Evolutionary conservation across 257 asterid genomes (phyloP), one percentile per base, ranked within the genome.

Genomic region (Gardenia jasminoides): DNA sequence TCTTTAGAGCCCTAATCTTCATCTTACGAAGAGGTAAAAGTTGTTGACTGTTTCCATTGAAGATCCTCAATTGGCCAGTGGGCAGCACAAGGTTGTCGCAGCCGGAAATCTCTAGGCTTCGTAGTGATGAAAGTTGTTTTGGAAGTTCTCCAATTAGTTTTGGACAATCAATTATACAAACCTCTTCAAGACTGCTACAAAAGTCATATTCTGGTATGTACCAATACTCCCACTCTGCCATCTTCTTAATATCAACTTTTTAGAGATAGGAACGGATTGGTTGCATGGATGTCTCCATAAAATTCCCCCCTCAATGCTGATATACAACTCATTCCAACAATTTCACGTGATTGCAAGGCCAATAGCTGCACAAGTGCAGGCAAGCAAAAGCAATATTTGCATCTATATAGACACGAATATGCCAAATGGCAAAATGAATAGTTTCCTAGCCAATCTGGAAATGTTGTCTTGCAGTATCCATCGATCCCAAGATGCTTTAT

Each of bases 171-270:
- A 81, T 83, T 36, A 85, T 77, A 67, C 69, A 80, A 77, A 85
- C 82, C 80, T 87, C 89, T 76, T 80, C 31, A 48, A 87, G 85
- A 46, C 46, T 15, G 39, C 80, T 80, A 67, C 85, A 87, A 58
- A 75, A 69, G 30, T 76, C 81, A 17, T 19, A 22, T 11, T 81
- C 83, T 74, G 67, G 28, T 44, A 58, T 64, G 11, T 79, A 71
- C 91, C 87, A 84, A 33, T 64, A 74, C 69, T 78, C 80, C 88
- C 84, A 84, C 72, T 84, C 91, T 48, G 61, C 72, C 89, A 86
- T 86, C 28, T 82, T 78, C 54, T 22, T 71, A 52, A 88, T 52
- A 79, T 78, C 54, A 86, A 78, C 74, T 43, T 84, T 81, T 80
- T 56, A 72, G 88, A 28, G 85, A 76, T 46, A 67, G 72, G 79